Base-by-base conservation (phyloP, 495 filamentous ascomycete species). In the Entonaema liquescens region DNA sequence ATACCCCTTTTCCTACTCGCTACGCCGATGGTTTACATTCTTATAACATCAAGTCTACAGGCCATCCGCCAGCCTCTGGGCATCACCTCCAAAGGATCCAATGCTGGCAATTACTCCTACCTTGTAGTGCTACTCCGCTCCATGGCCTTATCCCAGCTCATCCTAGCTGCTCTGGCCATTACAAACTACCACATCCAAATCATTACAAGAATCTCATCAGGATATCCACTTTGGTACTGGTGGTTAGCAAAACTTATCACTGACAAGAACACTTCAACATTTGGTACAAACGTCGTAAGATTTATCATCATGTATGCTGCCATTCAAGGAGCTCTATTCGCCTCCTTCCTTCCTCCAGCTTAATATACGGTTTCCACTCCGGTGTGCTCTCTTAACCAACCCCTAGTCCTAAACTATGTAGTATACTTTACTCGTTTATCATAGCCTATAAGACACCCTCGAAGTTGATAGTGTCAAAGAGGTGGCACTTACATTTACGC, bases 291-390 rank as follows among this genome's bases (percentile, higher is more conserved):
- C 15, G 61, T 78, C 31, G 74, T 81, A 44, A 73, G 78, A 26
- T 90, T 86, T 72, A 93, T 95, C 88, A 82, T 94, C 31, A 83
- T 91, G 74, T 97, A 98, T 80, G 92, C 87, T 3, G 70, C 91
- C 40, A 85, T 97, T 42, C 95, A 98, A 74, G 92, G 85, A 5
- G 90, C 85, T 49, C 81, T 98, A 47, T 98, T 92, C 82, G 88
- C 92, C n/a, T 91, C 89, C n/a, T 98, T 98, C 75, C 86, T 98
- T 36, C 95, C 95, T 13, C 95, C 95, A n/a, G 95, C 95, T 40
- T 93, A 78, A 64, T 42, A 47, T 19, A 31, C 12, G 12, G 5
- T 26, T 0, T 19, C 2, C 15, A 6, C 3, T 35, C 21, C 15
- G 8, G 13, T 11, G 19, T 21, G 17, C 11, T 8, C 9, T 35